These are phyloP conservation scores for Kalanchoe fedtschenkoi DNA, from an alignment of 164 flowering plant species.

Conservation along the genomic window DNA sequence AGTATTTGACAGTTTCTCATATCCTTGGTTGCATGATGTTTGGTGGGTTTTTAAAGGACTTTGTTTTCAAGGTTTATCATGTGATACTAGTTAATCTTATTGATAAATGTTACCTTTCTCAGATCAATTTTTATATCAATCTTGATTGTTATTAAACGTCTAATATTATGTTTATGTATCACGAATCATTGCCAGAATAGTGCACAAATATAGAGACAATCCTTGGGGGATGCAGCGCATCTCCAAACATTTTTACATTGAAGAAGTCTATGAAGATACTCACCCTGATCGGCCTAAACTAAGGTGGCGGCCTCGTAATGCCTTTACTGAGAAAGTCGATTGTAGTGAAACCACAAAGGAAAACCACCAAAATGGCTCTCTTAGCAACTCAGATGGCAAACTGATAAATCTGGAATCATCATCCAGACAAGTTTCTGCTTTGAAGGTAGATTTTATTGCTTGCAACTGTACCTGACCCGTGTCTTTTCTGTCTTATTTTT, in stretches of 20 bases:
- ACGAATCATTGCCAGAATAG: constrained; percentile 29
- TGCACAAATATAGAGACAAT: constrained; percentile 36
- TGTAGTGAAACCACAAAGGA: constrained; percentile 13
- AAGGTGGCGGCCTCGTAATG: constrained; percentile 50
- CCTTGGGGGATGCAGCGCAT: constrained; percentile 36
- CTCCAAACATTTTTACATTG: constrained; percentile 49
- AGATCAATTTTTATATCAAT: background rate
- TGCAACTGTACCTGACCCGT: background rate
- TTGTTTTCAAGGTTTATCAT: too few species aligned
- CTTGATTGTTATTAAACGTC: background rate
- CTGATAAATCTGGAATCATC: constrained; percentile 14
- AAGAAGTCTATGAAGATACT: constrained; percentile 55
- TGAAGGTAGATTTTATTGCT: background rate
- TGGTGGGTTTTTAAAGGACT: too few species aligned
- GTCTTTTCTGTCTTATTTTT: background rate
- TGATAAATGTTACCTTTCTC: background rate
- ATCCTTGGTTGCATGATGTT: too few species aligned
- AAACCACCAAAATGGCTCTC: constrained; percentile 10
- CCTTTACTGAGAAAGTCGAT: constrained; percentile 24
- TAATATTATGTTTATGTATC: background rate
- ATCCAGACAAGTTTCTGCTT: constrained; percentile 17
- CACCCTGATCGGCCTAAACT: constrained; percentile 26
- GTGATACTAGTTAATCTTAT: too few species aligned
- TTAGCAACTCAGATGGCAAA: constrained; percentile 5
- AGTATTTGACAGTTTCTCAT: too few species aligned